Percentiles rank a stretch among this genome's conserved stretches.
Evolutionary conservation across 2,329 filamentous ascomycete species (phyloP).

Genomic region (Ophiosphaerella narmari): DNA sequence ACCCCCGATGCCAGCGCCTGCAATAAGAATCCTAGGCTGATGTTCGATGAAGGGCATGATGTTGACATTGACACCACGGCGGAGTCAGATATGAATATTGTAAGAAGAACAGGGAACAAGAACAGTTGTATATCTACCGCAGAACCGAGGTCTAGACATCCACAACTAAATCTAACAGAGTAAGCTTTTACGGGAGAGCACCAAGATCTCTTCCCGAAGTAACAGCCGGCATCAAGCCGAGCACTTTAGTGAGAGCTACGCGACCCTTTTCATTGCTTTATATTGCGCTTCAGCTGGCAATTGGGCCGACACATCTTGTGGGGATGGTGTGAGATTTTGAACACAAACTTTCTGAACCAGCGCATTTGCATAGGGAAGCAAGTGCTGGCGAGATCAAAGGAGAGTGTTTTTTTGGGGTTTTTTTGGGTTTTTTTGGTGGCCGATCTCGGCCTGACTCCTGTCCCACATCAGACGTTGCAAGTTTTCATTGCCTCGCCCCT

Average conservation of each 20-base stretch:
- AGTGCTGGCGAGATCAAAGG: no score
- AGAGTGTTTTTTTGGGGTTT: no score
- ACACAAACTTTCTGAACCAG: no score
- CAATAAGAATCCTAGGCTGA: constrained; percentile 34
- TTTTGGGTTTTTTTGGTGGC: no score
- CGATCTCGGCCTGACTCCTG: no score
- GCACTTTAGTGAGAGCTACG: neutral
- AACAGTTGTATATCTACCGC: neutral
- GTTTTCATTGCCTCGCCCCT: no score
- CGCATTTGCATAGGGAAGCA: no score
- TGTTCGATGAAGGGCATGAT: constrained; percentile 25
- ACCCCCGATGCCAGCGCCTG: constrained; percentile 71
- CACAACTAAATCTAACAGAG: neutral
- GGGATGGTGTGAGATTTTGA: neutral
- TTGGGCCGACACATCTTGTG: neutral
- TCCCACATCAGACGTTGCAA: no score
- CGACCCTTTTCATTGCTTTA: neutral
- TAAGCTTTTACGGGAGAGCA: neutral
- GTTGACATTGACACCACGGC: neutral
- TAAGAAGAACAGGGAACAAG: neutral
- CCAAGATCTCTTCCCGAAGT: neutral
- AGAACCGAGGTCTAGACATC: no score
- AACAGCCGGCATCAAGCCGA: constrained; percentile 2
- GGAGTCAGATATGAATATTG: neutral
- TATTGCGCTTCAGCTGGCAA: neutral